Base-by-base conservation (phyloP, 1,284 basidiomycete species). In the Rhodotorula sp. region DNA sequence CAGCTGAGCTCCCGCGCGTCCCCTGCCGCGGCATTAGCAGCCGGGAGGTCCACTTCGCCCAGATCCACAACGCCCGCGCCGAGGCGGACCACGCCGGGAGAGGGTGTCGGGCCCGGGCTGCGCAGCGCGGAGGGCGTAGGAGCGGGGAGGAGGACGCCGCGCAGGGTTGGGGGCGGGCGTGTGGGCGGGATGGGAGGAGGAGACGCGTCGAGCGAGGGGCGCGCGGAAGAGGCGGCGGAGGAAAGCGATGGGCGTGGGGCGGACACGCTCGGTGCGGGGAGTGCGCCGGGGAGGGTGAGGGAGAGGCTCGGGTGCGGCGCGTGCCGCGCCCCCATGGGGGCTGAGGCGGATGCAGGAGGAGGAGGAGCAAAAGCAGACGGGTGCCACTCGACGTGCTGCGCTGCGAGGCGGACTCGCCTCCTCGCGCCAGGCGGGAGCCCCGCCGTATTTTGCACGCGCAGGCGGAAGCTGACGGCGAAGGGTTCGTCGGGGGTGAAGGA, bases 351-450 rank as follows among this genome's bases (percentile, higher is more conserved):
- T 13, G 13, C 44, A 8, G 55, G 56, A 0, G 34, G 44, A 37
- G 34, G 34, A n/a, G 48, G 32, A n/a, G 48, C 12, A 8, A 58
- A n/a, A 13, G 61, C 34, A 7, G 67, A 48, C 1, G 53, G 29
- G 55, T 55, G 55, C 48, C 61, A 63, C 54, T 61, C 51, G 39
- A 69, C 62, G 50, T 64, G 56, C 44, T 63, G 60, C 15, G 61
- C 54, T 0, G 61, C 60, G 2, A 61, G 55, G 36, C 48, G 61
- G 17, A 58, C 21, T 15, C 66, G 51, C 5, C 58, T 58, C 5
- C 32, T 46, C 36, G 51, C 36, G 12, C 32, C 25, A 2, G 58
- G 21, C 17, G 15, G 9, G 25, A 29, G 2, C 2, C 6, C 10
- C 10, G 22, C 1, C 7, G 51, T 25, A 10, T 21, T n/a, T 36